Conservation (phyloP, 1,139 yeast genomes). For the Diutina sp. region DNA sequence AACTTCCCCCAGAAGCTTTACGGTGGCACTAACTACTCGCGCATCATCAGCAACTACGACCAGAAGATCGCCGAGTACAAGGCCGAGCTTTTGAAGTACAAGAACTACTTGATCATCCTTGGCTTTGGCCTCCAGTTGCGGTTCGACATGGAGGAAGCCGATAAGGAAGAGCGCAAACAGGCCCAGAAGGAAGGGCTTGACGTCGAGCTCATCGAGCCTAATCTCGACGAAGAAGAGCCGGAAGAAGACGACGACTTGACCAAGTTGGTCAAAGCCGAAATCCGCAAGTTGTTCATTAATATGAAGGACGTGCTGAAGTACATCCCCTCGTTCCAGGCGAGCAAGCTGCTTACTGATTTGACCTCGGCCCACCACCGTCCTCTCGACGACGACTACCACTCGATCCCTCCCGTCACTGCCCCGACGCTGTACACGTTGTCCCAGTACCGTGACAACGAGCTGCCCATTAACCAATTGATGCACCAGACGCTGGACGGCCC, state of each 20-base stretch:
- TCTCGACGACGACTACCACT: conserved; percentile 4
- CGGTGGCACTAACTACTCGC: conserved; percentile 21
- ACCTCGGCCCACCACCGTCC: conserved; percentile 10
- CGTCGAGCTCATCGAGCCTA: conserved; percentile 6
- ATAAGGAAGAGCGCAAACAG: conserved; percentile 9
- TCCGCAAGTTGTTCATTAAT: conserved; percentile 13
- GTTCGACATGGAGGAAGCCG: conserved; percentile 27
- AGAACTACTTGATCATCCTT: conserved; percentile 30
- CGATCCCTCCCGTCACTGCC: conserved; percentile 3
- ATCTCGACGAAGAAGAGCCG: conserved; percentile 11
- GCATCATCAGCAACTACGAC: conserved; percentile 25
- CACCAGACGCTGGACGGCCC: conserved; percentile 4
- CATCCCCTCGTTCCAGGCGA: conserved; percentile 25
- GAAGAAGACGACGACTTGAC: conserved; percentile 14
- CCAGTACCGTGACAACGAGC: conserved; percentile 3
- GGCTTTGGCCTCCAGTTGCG: conserved; percentile 37
- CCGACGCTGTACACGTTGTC: conserved; percentile 1
- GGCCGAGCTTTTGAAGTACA: conserved; percentile 31
- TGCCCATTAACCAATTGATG: conserved; percentile 5
- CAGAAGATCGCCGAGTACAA: conserved; percentile 29
- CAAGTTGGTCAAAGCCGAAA: conserved; percentile 23
- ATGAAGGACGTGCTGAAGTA: conserved; percentile 18
- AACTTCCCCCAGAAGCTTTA: conserved; percentile 12
- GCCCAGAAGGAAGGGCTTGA: conserved; percentile 4
- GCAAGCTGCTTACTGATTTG: conserved; percentile 20